These are phyloP conservation scores for Loxodes magnus DNA, from an alignment of 73 alveolate genomes.

Conservation along the genomic window DNA sequence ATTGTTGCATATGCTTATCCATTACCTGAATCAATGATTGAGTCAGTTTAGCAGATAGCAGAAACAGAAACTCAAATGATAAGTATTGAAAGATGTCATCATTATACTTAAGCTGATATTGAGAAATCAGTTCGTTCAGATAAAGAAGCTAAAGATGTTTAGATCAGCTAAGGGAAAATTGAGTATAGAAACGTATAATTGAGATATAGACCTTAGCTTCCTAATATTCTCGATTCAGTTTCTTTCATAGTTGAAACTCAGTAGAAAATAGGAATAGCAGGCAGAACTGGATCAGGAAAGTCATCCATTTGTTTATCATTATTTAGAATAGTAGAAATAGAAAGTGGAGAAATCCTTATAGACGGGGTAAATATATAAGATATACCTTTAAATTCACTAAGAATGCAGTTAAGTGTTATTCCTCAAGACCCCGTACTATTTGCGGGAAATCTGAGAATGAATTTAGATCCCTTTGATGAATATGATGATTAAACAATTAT, in stretches of 20 bases:
- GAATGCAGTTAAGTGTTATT: slow-evolving; percentile 42
- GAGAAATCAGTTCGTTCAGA: no score
- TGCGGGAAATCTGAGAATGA: slow-evolving; percentile 54
- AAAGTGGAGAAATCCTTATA: slow-evolving; percentile 25
- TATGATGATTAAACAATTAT: slow-evolving; percentile 29
- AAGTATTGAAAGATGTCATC: no score
- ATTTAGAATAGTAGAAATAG: slow-evolving; percentile 33
- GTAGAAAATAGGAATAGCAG: slow-evolving; percentile 80
- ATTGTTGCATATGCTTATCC: background rate
- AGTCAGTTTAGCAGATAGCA: no score
- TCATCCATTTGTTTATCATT: slow-evolving; percentile 56
- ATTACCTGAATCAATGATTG: slow-evolving; percentile 2
- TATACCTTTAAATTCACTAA: slow-evolving; percentile 46
- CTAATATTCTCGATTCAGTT: slow-evolving; percentile 52
- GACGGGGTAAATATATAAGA: slow-evolving; percentile 38
- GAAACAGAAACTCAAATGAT: no score
- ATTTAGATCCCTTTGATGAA: slow-evolving; percentile 59
- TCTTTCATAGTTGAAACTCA: slow-evolving; percentile 53
- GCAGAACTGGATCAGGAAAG: slow-evolving; percentile 97
- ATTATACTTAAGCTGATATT: no score
- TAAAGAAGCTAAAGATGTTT: background rate
- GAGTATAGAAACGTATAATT: slow-evolving; percentile 40
- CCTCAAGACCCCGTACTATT: slow-evolving; percentile 66
- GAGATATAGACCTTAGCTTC: slow-evolving; percentile 68
- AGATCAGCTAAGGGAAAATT: slow-evolving; percentile 19